These are phyloP conservation scores for Exophiala lecanii-corni DNA, from an alignment of 2,329 filamentous ascomycete species.

Conservation along the genomic window DNA sequence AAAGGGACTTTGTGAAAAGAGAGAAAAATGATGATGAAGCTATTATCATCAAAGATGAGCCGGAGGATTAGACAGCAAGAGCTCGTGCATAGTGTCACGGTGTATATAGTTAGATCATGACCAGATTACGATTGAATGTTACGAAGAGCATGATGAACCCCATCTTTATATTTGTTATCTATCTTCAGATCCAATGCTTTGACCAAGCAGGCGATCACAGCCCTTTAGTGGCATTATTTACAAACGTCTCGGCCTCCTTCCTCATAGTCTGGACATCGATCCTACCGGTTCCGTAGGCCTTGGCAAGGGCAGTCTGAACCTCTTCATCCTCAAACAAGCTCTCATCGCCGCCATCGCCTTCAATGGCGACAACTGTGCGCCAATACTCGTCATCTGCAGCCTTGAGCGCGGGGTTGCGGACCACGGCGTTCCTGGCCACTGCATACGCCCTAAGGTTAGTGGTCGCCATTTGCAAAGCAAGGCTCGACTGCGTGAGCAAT, in stretches of 20 bases:
- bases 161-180: no score
- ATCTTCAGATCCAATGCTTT: no score
- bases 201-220: slow-evolving; percentile 35
- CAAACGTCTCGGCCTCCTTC: slow-evolving; percentile 41
- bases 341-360: slow-evolving; percentile 59
- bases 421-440: slow-evolving; percentile 73
- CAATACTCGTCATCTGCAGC: slow-evolving; percentile 68
- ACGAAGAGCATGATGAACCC: neutral
- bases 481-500: slow-evolving; percentile 42
- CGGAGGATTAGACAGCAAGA: slow-evolving; percentile 16
- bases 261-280: slow-evolving; percentile 40
- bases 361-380: slow-evolving; percentile 61
- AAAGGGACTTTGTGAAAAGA: slow-evolving; percentile 26
- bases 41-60: slow-evolving; percentile 28
- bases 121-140: neutral
- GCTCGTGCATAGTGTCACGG: no score
- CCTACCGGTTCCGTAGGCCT: slow-evolving; percentile 56
- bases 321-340: slow-evolving; percentile 67
- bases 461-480: slow-evolving; percentile 55
- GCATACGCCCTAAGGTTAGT: slow-evolving; percentile 67
- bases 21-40: slow-evolving; percentile 25
- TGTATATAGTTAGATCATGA: neutral
- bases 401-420: slow-evolving; percentile 68
- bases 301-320: slow-evolving; percentile 60
- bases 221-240: slow-evolving; percentile 38